Conservation (phyloP, 495 filamentous ascomycete species). For the Astrothelium subdiscretum region DNA sequence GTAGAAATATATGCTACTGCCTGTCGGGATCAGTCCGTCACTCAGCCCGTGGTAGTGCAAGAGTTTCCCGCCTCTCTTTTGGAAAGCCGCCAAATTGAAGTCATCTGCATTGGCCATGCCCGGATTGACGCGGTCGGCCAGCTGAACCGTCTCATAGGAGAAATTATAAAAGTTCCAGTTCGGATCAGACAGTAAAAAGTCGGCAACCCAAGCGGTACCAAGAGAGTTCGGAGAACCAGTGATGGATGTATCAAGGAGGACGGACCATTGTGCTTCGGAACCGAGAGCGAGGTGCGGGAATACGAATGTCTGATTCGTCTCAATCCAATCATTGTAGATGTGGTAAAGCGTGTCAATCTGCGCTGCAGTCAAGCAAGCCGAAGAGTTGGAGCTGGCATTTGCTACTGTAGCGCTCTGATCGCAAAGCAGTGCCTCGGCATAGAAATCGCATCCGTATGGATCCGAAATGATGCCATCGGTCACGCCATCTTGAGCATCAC, state of each 20-base stretch:
- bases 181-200: constrained; percentile 35
- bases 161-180: constrained; percentile 29
- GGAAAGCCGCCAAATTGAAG: constrained; percentile 38
- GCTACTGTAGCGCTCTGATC: constrained; percentile 8
- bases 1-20: constrained; percentile 34
- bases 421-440: constrained; percentile 44
- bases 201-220: constrained; percentile 30
- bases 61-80: constrained; percentile 40
- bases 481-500: constrained; percentile 52
- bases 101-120: constrained; percentile 37
- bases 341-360: constrained; percentile 45
- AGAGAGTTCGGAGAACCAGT: constrained; percentile 25
- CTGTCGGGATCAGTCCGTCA: constrained; percentile 38
- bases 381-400: constrained; percentile 15
- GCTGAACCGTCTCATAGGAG: constrained; percentile 26
- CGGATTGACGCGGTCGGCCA: constrained; percentile 33
- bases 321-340: constrained; percentile 43
- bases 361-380: constrained; percentile 41
- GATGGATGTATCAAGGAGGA: constrained; percentile 21
- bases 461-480: constrained; percentile 54
- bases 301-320: constrained; percentile 39
- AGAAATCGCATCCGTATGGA: constrained; percentile 46
- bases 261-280: constrained; percentile 32
- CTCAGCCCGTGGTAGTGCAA: constrained; percentile 42
- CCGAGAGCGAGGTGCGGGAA: constrained; percentile 41